Evolutionary conservation across 2,329 filamentous ascomycete species (phyloP).

Genomic region (Didymella exigua): DNA sequence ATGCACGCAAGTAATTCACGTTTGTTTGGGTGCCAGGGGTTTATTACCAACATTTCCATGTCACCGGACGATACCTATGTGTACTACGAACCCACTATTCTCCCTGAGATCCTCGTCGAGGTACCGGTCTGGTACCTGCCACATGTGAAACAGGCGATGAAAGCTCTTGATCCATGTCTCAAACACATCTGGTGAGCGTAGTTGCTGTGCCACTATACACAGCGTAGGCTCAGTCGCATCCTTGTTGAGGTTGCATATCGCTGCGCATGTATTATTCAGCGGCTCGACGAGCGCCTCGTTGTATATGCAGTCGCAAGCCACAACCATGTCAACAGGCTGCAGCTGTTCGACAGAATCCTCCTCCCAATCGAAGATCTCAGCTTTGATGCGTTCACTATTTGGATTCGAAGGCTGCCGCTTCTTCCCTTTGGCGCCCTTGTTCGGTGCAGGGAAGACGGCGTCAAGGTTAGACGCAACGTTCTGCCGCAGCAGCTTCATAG

Average conservation of each 20-base stretch:
- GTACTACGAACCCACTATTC: constrained; percentile 78
- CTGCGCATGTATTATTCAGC: constrained; percentile 79
- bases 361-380: constrained; percentile 82
- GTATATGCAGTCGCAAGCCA: constrained; percentile 95
- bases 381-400: constrained; percentile 13
- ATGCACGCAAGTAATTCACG: too few species aligned
- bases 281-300: constrained; percentile 85
- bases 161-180: constrained; percentile 79
- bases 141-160: constrained; percentile 69
- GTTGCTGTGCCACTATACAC: constrained; percentile 85
- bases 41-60: background rate
- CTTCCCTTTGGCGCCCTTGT: constrained; percentile 19
- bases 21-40: too few species aligned
- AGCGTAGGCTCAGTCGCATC: constrained; percentile 60
- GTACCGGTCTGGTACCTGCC: constrained; percentile 72
- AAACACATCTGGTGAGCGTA: constrained; percentile 84
- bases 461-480: constrained; percentile 71
- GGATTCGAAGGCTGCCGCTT: constrained; percentile 52
- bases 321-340: constrained; percentile 70
- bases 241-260: constrained; percentile 67
- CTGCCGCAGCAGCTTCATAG: constrained; percentile 73
- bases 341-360: constrained; percentile 53
- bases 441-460: constrained; percentile 17
- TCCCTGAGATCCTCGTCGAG: constrained; percentile 65
- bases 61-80: constrained; percentile 63